Base-by-base conservation (phyloP, 1,139 yeast genomes). In the Blastobotrys ciferrii region DNA sequence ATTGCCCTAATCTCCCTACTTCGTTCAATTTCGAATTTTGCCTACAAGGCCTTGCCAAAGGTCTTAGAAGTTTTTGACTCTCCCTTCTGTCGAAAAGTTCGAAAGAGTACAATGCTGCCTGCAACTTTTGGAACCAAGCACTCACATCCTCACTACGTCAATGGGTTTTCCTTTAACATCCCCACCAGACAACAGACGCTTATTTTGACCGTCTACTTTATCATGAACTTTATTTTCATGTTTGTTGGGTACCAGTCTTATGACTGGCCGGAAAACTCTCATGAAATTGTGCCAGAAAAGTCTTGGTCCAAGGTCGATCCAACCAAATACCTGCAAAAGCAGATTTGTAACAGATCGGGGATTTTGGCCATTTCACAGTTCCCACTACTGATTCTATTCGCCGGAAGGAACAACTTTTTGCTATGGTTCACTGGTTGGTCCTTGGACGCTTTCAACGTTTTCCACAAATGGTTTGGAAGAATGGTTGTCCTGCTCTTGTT, bases 181-280 rank as follows among this genome's bases (percentile, higher is more conserved):
- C 92, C 92, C 1, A 77, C 87, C 1, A 72, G 88, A 54, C 66
- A 74, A 41, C 89, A 81, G 63, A 61, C 80, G 0, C 54, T 77
- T 12, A 67, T 77, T 42, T 61, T 82, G 9, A 49, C 66, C 12
- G 70, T 76, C 6, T 79, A 76, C 61, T 56, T 75, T 9, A 58
- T 71, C 1, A 59, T 81, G 53, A 68, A 72, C 31, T 47, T 72
- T 4, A 66, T 76, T 30, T 62, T 76, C 36, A 47, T 66, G 32
- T 66, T 71, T 25, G 61, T 71, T 38, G 62, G 69, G 42, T 78
- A 71, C 62, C 64, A 17, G 23, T 15, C 6, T 2, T 12, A 32
- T 5, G 23, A 17, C n/a, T 17, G 28, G 28, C 28, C 28, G 9
- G 28, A 23, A 23, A 23, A 23, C 28, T 23, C 28, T 23, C 28